These are phyloP conservation scores for Taxillus chinensis DNA, from an alignment of 164 flowering plant species.

Conservation along the genomic window DNA sequence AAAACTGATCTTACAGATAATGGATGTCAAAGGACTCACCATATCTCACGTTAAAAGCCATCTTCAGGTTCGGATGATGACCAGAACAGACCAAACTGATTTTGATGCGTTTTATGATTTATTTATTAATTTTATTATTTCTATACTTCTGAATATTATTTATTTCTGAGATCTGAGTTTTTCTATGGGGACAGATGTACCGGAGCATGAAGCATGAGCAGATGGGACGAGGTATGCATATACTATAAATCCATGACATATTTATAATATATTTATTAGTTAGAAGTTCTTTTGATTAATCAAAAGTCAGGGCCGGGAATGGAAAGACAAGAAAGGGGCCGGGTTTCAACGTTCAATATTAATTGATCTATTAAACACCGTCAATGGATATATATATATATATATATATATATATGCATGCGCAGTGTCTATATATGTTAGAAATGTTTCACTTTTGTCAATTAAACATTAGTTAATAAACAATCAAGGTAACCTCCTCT, in stretches of 20 bases:
- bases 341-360: no score
- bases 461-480: no score
- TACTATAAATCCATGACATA: not conserved
- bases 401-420: no score
- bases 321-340: no score
- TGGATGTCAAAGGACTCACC: constrained; percentile 5
- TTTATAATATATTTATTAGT: no score
- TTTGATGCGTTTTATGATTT: not conserved
- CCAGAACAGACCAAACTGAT: not conserved
- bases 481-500: no score
- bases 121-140: not conserved
- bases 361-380: no score
- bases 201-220: constrained; percentile 6
- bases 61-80: not conserved
- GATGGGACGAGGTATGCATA: not conserved
- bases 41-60: constrained; percentile 6
- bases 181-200: not conserved
- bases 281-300: no score
- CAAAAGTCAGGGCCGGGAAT: no score
- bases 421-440: no score
- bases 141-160: not conserved
- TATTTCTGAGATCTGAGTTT: not conserved
- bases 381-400: no score
- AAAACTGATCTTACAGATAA: constrained; percentile 1
- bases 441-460: no score